A percentile compares a stretch with the other conserved stretches of the same genome.
phyloP scores from a whole-genome alignment of 352 stramenopile genomes.

The Globisporangium abappressorium region DNA sequence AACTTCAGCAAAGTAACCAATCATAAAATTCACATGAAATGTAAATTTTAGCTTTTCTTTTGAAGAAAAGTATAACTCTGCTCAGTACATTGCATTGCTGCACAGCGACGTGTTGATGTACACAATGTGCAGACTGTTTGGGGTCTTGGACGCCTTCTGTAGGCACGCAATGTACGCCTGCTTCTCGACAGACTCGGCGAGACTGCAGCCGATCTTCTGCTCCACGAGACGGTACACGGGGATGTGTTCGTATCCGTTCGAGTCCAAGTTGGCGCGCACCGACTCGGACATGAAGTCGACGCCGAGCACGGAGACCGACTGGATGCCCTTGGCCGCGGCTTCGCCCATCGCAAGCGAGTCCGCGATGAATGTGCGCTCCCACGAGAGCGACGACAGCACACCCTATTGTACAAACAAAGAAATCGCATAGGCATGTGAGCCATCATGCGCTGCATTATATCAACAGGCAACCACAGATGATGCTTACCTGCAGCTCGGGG shows the following conservation, averaged over 20 bases:
- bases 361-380: slow-evolving; percentile 30
- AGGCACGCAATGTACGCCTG: slow-evolving; percentile 93
- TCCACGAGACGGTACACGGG: slow-evolving; percentile 93
- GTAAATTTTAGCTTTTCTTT: too few species aligned
- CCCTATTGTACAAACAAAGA: slow-evolving; percentile 28
- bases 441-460: neutral
- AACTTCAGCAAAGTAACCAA: too few species aligned
- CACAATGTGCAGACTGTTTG: slow-evolving; percentile 94
- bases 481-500: slow-evolving; percentile 91
- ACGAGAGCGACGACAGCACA: slow-evolving; percentile 77
- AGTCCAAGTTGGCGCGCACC: too few species aligned
- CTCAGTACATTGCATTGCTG: slow-evolving; percentile 66
- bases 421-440: neutral
- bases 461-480: slow-evolving; percentile 5
- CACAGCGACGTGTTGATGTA: slow-evolving; percentile 98
- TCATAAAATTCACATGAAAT: too few species aligned
- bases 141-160: slow-evolving; percentile 82
- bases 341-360: too few species aligned
- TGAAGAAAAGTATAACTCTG: too few species aligned
- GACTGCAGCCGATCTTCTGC: slow-evolving; percentile 93
- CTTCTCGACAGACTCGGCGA: slow-evolving; percentile 93
- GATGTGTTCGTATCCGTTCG: slow-evolving; percentile 21
- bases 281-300: too few species aligned
- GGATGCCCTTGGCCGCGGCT: too few species aligned
- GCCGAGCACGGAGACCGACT: too few species aligned